A percentile compares a stretch with the other conserved stretches of the same genome.
These are phyloP conservation scores for Terana coerulea DNA, from an alignment of 768 basidiomycete genomes.

Conservation along the genomic window DNA sequence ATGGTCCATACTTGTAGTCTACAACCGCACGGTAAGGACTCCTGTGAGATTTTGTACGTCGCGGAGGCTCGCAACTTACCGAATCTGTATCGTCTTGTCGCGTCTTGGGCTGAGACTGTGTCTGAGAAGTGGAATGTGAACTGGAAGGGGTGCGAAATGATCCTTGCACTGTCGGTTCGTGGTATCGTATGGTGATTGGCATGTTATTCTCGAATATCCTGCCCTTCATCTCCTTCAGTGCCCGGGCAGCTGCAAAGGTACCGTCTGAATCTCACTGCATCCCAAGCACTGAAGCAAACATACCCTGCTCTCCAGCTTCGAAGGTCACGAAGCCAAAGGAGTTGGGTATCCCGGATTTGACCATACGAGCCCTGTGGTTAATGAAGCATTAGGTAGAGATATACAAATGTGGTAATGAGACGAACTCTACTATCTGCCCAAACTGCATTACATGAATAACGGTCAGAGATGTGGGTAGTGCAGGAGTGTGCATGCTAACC, in stretches of 20 bases:
- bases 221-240: neutral
- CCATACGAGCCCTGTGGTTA: neutral
- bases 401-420: neutral
- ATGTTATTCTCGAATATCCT: neutral
- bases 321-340: constrained; percentile 5
- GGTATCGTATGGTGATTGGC: neutral
- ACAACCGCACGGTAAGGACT: neutral
- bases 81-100: neutral
- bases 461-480: neutral
- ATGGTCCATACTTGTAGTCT: neutral
- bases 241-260: neutral
- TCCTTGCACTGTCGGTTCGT: constrained; percentile 1
- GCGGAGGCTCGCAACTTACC: neutral
- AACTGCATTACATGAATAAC: neutral
- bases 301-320: neutral
- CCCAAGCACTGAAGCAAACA: neutral
- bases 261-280: neutral
- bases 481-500: neutral
- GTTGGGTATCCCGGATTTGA: neutral
- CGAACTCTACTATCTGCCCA: neutral
- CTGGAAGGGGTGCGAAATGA: neutral
- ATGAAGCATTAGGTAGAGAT: neutral
- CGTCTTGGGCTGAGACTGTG: neutral
- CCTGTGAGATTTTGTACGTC: neutral
- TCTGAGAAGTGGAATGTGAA: neutral